Percentiles rank a stretch among this genome's conserved stretches.
Evolutionary conservation across 2,329 filamentous ascomycete species (phyloP).

Genomic region (Verticillium alfalfae): DNA sequence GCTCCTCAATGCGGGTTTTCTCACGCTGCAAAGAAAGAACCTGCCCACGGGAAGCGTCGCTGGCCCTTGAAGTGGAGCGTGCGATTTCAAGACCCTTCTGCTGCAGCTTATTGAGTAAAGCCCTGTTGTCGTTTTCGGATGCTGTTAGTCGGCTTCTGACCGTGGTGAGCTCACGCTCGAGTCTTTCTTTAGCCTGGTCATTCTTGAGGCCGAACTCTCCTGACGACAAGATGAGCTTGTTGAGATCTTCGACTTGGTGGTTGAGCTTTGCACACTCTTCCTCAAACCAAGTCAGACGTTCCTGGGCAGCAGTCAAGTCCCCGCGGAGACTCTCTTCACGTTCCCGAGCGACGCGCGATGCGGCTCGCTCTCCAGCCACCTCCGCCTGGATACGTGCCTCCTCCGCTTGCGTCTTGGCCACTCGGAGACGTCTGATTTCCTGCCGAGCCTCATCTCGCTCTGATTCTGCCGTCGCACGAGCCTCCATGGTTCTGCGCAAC

Average conservation of each 20-base stretch:
- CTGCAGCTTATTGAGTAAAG: conserved; percentile 93
- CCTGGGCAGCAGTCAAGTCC: conserved; percentile 75
- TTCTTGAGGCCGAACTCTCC: conserved; percentile 85
- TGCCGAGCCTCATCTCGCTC: conserved; percentile 85
- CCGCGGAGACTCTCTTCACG: conserved; percentile 70
- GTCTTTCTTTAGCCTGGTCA: conserved; percentile 88
- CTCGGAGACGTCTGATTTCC: conserved; percentile 76
- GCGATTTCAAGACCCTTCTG: conserved; percentile 97
- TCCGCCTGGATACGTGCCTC: conserved; percentile 82
- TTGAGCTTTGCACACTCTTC: conserved; percentile 72
- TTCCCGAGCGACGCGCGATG: conserved; percentile 73
- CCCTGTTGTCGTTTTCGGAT: conserved; percentile 93
- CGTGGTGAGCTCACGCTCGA: conserved; percentile 86
- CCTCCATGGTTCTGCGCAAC: conserved; percentile 78
- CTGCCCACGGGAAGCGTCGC: conserved; percentile 74
- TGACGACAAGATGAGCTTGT: conserved; percentile 80
- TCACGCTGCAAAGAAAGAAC: conserved; percentile 73
- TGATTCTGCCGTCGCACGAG: conserved; percentile 71
- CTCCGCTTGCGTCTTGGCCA: conserved; percentile 79
- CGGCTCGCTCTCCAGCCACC: conserved; percentile 70
- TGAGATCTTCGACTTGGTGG: conserved; percentile 76
- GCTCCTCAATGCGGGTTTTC: conserved; percentile 77
- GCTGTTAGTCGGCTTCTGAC: conserved; percentile 84
- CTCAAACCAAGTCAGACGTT: conserved; percentile 73
- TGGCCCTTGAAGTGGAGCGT: conserved; percentile 78